Base-by-base conservation (phyloP, 148 eudicot species). In the Diospyros kaki region DNA sequence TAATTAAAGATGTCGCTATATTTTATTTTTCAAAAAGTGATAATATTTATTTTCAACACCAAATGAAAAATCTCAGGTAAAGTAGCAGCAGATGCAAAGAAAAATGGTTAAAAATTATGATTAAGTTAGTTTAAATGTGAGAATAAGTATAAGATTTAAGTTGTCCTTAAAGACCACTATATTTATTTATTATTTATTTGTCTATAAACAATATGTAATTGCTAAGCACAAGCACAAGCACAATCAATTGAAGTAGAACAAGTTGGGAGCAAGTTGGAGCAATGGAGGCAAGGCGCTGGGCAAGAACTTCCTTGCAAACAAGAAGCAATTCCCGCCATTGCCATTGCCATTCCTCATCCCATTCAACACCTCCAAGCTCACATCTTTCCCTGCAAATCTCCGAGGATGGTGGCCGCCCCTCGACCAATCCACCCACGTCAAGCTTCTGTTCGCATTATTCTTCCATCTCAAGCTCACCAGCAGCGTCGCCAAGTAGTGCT, bases 281-380 rank as follows among this genome's bases (percentile, higher is more conserved):
- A 91, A 69, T 78, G 88, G 78, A 59, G 64, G 50, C 67, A 93
- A 77, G 39, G 89, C 43, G 58, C 78, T 73, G 1, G 88, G 91
- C 80, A 80, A 67, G 65, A 93, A 91, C 79, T 93, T 93, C 84
- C 98, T 87, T 11, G 94, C 98, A 84, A 93, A 93, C 75, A 93
- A 66, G 79, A 69, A 84, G 56, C 98, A 93, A 9, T 58, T 70
- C 2, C 83, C 85, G 41, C 2, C 41, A 69, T 67, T 68, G 15
- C 98, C 94, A 9, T 38, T n/a, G 40, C 83, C 89, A 69, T 2
- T 75, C 81, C 90, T 85, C 74, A 89, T 65, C 39, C 58, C 65
- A 15, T 58, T 64, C 55, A 89, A 43, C 12, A 86, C 60, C 43
- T 65, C 76, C 39, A 74, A 64, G 1, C 82, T 75, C 61, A 89